Conservation (phyloP, 345 rosid genomes). For the Eucalyptus fibrosa region DNA sequence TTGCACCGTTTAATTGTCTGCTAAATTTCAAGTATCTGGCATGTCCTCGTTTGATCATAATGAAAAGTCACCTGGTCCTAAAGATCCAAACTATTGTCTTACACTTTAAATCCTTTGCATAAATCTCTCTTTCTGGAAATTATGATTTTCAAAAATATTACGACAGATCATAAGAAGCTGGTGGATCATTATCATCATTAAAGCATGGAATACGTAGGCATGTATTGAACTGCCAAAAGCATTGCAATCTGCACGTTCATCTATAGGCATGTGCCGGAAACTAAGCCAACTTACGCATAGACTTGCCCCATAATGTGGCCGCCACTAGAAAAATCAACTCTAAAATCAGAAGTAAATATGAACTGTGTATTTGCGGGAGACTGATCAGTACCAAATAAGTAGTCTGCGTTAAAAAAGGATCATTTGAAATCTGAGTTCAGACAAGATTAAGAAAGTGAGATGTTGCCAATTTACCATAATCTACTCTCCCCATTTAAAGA, state of each 20-base stretch:
- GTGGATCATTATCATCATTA: too few species aligned
- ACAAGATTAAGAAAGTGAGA: not conserved
- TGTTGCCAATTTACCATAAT: not conserved
- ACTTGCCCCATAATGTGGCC: not conserved
- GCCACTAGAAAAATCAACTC: too few species aligned
- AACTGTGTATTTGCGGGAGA: too few species aligned
- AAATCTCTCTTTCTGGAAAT: too few species aligned
- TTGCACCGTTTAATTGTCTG: fast-evolving
- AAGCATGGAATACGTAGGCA: not conserved
- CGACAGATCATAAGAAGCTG: fast-evolving
- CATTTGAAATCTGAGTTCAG: fast-evolving
- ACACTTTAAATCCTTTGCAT: not conserved
- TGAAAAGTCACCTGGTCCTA: not conserved
- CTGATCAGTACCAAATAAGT: not conserved
- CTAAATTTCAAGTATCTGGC: not conserved
- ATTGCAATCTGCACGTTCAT: too few species aligned
- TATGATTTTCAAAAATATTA: too few species aligned
- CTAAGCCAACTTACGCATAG: too few species aligned
- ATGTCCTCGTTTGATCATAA: not conserved
- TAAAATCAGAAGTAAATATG: too few species aligned
- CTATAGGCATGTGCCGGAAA: too few species aligned
- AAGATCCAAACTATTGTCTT: not conserved
- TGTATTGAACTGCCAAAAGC: too few species aligned
- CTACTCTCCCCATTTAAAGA: not conserved
- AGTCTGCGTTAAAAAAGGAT: too few species aligned